phyloP scores from a whole-genome alignment of 2,329 filamentous ascomycete species.

The Exophiala sp. region DNA sequence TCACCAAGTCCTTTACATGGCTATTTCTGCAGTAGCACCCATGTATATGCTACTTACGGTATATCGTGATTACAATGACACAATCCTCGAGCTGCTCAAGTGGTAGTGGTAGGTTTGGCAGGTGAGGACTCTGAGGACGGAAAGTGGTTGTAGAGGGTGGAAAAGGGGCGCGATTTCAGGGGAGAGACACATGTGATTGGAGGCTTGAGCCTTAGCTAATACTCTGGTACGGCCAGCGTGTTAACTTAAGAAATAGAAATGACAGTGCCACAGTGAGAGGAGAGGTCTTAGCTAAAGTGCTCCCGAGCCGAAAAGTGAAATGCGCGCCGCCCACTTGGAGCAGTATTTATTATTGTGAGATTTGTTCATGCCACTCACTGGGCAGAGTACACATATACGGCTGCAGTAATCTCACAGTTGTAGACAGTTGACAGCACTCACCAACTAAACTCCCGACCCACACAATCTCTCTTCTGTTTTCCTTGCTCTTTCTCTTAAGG shows the following conservation, averaged over 20 bases:
- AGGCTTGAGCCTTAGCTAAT: not conserved
- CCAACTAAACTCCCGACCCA: constrained; percentile 4
- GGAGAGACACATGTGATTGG: constrained; percentile 4
- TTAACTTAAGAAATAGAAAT: constrained; percentile 11
- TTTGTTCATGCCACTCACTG: not conserved
- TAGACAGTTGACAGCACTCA: constrained; percentile 12
- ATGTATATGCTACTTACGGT: no score
- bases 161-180: constrained; percentile 4
- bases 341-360: not conserved
- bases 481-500: not conserved
- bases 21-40: no score
- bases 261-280: not conserved
- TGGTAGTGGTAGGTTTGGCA: no score
- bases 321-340: not conserved
- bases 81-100: no score
- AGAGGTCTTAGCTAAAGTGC: not conserved
- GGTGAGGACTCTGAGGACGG: not conserved
- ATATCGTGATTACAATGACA: no score
- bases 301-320: not conserved
- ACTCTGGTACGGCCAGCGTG: constrained; percentile 18
- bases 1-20: no score
- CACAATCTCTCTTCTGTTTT: constrained; percentile 6
- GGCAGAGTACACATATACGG: no score
- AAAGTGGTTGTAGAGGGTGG: not conserved
- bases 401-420: constrained; percentile 8